Evolutionary conservation across 148 eudicot species (phyloP).

Genomic region (Nepenthes mirabilis): DNA sequence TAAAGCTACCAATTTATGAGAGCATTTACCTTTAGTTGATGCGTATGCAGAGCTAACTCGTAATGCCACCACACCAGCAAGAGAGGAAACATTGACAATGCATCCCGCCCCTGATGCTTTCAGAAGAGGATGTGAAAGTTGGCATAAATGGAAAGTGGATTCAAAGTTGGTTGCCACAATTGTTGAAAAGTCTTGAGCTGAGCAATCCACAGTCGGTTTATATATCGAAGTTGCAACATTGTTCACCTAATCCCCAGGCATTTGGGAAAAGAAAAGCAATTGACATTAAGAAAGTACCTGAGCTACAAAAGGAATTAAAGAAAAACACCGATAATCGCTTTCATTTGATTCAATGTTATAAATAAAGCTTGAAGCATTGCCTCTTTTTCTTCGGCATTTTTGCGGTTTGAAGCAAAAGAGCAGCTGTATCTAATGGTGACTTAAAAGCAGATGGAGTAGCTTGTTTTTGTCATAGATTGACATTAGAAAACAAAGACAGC

Average conservation of each 20-base stretch:
- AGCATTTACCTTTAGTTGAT: slow-evolving; percentile 6
- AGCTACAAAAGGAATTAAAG: neutral
- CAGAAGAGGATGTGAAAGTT: slow-evolving; percentile 12
- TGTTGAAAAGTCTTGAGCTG: slow-evolving; percentile 6
- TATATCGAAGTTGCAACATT: slow-evolving; percentile 2
- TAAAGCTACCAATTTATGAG: neutral
- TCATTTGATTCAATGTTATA: neutral
- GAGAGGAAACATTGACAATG: slow-evolving; percentile 6
- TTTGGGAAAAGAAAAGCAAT: neutral
- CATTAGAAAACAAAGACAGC: no score
- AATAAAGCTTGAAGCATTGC: no score
- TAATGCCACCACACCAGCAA: slow-evolving; percentile 1
- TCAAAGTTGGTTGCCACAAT: slow-evolving; percentile 7
- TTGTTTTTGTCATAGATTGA: no score
- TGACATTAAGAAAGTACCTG: neutral
- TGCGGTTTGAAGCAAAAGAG: no score
- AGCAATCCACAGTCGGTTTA: neutral
- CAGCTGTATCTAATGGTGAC: neutral
- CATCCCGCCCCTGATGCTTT: slow-evolving; percentile 5
- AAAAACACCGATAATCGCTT: neutral
- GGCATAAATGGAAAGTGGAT: slow-evolving; percentile 3
- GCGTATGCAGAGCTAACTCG: slow-evolving; percentile 5
- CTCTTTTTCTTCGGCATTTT: no score
- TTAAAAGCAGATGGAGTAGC: neutral
- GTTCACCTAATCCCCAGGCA: slow-evolving; percentile 2